Percentiles rank a stretch among this genome's conserved stretches.
phyloP scores from a whole-genome alignment of 208 protist species.

The Trypanosoma boissoni region DNA sequence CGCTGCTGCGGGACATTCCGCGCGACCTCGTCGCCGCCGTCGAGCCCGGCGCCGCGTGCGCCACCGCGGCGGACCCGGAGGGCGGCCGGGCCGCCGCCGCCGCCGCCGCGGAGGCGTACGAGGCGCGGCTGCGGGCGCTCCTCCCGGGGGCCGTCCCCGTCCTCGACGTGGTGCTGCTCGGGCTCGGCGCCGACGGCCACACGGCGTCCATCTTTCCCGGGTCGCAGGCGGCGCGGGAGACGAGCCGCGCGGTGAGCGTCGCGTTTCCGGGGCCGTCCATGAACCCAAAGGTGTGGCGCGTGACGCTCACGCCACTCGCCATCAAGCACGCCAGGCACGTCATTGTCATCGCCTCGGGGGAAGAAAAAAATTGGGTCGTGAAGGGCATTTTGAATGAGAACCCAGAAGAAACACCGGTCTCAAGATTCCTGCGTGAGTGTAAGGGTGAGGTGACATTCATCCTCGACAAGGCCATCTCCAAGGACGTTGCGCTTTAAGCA shows the following conservation, averaged over 20 bases:
- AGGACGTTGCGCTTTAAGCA: neutral
- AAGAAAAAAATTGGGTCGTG: constrained; percentile 74
- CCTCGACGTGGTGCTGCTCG: constrained; percentile 76
- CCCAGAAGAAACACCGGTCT: constrained; percentile 28
- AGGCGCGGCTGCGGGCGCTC: constrained; percentile 22
- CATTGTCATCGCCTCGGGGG: constrained; percentile 59
- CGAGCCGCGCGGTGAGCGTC: constrained; percentile 33
- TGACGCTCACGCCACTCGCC: constrained; percentile 58
- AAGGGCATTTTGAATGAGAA: constrained; percentile 40
- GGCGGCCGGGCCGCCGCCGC: constrained; percentile 35
- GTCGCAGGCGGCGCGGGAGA: constrained; percentile 46
- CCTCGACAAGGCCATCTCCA: constrained; percentile 37
- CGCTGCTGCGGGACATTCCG: constrained; percentile 57
- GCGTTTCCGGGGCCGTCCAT: constrained; percentile 71
- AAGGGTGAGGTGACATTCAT: constrained; percentile 60
- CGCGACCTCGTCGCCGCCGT: constrained; percentile 35
- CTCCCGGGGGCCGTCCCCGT: constrained; percentile 29
- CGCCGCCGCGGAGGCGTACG: constrained; percentile 35
- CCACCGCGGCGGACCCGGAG: constrained; percentile 26
- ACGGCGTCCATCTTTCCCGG: constrained; percentile 81
- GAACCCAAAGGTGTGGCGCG: constrained; percentile 78
- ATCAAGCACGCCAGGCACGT: constrained; percentile 69
- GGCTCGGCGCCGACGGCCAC: constrained; percentile 79
- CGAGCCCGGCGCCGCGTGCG: constrained; percentile 32
- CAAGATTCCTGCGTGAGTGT: constrained; percentile 68